phyloP scores from a whole-genome alignment of 495 filamentous ascomycete species.

The Penicillium flavigenum region DNA sequence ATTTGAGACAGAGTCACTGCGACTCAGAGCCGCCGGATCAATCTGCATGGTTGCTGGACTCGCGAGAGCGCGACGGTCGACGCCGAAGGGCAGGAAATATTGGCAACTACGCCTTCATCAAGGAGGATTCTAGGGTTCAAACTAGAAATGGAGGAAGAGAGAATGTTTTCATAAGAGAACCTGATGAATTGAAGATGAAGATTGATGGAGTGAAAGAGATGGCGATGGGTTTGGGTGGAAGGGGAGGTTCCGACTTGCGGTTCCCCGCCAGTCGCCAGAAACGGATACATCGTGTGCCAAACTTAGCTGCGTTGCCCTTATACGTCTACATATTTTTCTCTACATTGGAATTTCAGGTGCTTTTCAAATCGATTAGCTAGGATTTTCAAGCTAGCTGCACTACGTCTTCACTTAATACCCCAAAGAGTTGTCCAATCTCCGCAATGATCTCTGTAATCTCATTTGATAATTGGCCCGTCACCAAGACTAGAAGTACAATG shows the following conservation, averaged over 20 bases:
- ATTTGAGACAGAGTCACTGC: slow-evolving; percentile 61
- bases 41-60: slow-evolving; percentile 68
- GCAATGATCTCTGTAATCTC: slow-evolving; percentile 51
- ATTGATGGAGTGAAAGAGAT: slow-evolving; percentile 19
- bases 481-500: slow-evolving; percentile 39
- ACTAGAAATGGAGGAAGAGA: slow-evolving; percentile 7
- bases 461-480: slow-evolving; percentile 52
- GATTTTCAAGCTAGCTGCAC: slow-evolving; percentile 52
- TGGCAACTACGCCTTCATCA: slow-evolving; percentile 46
- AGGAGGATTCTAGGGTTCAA: slow-evolving; percentile 21
- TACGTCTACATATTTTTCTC: neutral
- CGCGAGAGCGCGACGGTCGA: slow-evolving; percentile 45
- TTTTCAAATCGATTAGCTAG: neutral
- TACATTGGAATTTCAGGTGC: neutral
- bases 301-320: slow-evolving; percentile 1
- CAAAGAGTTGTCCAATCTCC: slow-evolving; percentile 62
- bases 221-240: slow-evolving; percentile 31
- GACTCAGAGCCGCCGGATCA: slow-evolving; percentile 79
- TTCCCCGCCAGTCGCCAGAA: slow-evolving; percentile 34
- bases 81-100: slow-evolving; percentile 40
- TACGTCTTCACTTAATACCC: slow-evolving; percentile 70
- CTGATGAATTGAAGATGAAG: slow-evolving; percentile 33
- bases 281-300: slow-evolving; percentile 24
- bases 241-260: slow-evolving; percentile 23
- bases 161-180: slow-evolving; percentile 17